These are phyloP conservation scores for Monosporozyma solicola DNA, from an alignment of 805 yeast species.

Conservation along the genomic window DNA sequence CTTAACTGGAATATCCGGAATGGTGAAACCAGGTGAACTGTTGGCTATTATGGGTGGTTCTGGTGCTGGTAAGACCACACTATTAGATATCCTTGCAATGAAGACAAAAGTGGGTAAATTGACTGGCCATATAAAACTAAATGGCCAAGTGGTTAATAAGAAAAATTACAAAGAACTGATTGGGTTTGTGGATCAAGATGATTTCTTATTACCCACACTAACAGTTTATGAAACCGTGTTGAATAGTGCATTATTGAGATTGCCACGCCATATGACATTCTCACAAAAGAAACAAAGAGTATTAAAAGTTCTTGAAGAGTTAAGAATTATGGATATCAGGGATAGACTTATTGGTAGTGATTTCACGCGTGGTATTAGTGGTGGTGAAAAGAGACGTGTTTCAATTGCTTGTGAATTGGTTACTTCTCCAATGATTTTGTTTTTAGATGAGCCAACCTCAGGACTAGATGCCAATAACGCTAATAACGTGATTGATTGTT, in stretches of 20 bases:
- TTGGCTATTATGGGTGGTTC: slow-evolving; percentile 98
- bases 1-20: slow-evolving; percentile 58
- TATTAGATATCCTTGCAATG: slow-evolving; percentile 83
- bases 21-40: slow-evolving; percentile 79
- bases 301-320: slow-evolving; percentile 72
- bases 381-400: slow-evolving; percentile 81
- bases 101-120: slow-evolving; percentile 71
- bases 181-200: slow-evolving; percentile 97
- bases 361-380: slow-evolving; percentile 77
- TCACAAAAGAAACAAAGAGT: slow-evolving; percentile 71
- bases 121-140: slow-evolving; percentile 61
- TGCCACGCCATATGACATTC: slow-evolving; percentile 73
- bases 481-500: slow-evolving; percentile 75
- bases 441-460: slow-evolving; percentile 89
- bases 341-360: slow-evolving; percentile 86
- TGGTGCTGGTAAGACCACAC: slow-evolving; percentile 96
- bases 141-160: slow-evolving; percentile 42
- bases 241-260: slow-evolving; percentile 79
- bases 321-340: slow-evolving; percentile 72
- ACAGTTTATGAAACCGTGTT: slow-evolving; percentile 94
- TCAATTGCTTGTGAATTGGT: slow-evolving; percentile 91
- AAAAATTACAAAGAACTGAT: slow-evolving; percentile 54
- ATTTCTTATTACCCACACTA: slow-evolving; percentile 77
- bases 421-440: slow-evolving; percentile 74
- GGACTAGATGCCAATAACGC: slow-evolving; percentile 95